Percentiles rank a stretch among this genome's conserved stretches.
Evolutionary conservation across 345 rosid genomes (phyloP).

Genomic region (Citrus unshiu): DNA sequence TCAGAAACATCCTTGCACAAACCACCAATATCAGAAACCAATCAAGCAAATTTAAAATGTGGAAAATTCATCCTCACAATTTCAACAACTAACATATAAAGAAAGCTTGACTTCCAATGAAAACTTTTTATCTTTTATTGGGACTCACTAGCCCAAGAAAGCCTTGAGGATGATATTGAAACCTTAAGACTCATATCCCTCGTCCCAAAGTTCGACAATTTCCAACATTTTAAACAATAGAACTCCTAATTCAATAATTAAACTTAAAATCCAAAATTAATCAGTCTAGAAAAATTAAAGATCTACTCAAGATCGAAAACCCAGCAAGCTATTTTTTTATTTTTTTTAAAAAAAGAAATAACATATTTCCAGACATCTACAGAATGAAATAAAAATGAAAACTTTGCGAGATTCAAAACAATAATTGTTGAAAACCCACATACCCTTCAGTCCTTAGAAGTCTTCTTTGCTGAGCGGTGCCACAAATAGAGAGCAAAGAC

Average conservation of each 20-base stretch:
- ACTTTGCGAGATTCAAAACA: background rate
- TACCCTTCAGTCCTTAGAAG: conserved; percentile 79
- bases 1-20: background rate
- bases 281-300: background rate
- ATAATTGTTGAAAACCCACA: conserved; percentile 8
- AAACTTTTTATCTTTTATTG: background rate
- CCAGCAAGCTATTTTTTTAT: background rate
- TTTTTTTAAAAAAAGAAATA: too few species aligned
- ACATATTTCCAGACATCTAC: background rate
- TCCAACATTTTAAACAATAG: background rate
- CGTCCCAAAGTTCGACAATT: conserved; percentile 6
- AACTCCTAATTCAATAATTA: background rate
- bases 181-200: background rate
- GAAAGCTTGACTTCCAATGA: background rate
- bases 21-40: background rate
- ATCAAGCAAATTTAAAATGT: background rate
- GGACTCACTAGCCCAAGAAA: background rate
- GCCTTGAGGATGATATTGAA: background rate
- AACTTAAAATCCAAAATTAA: conserved; percentile 1
- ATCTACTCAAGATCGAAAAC: background rate
- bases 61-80: background rate
- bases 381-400: background rate
- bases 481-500: conserved; percentile 76
- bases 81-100: background rate
- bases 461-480: conserved; percentile 70